Base-by-base conservation (phyloP, 1,139 yeast species). In the Blastobotrys arbuscula region DNA sequence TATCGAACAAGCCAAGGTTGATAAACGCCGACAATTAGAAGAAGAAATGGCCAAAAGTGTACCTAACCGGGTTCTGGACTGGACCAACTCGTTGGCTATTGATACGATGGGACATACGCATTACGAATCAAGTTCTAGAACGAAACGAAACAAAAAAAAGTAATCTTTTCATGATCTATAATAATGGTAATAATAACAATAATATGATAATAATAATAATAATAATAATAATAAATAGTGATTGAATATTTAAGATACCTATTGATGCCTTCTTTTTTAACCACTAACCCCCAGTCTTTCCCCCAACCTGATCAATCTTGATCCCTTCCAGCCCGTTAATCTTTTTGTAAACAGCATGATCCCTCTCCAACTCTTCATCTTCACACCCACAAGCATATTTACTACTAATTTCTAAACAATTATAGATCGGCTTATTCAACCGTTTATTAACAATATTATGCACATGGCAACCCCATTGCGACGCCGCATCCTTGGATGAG, bases 331-430 rank as follows among this genome's bases (percentile, higher is more conserved):
- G 31, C 10, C 35, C 45, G n/a, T 34, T 30, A 6, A 23, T 21
- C 37, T 41, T 42, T 18, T 33, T 34, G 13, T 39, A 24, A 6
- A 19, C 16, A 12, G 26, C 39, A 19, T 61, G 59, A 3, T 46
- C 51, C 23, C 59, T 68, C 35, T 53, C 68, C 43, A 65, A 79
- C 13, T 60, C 69, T 48, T 72, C 79, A 53, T 79, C 85, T 2
- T 94, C 96, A 68, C 98, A 92, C 0, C 98, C 98, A 72, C 98
- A 92, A 59, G 89, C 95, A 66, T 92, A 92, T 65, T 87, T 94
- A 59, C 87, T 96, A 52, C 87, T 72, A 49, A 92, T 83, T 10
- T 77, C 81, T 2, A 85, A 74, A 64, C 98, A 92, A 65, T 92
- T 97, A 65, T 88, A 92, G 18, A 73, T 72, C 0, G 76, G 79